These are phyloP conservation scores for Tranzscheliella williamsii DNA, from an alignment of 1,284 basidiomycete species.

Conservation along the genomic window DNA sequence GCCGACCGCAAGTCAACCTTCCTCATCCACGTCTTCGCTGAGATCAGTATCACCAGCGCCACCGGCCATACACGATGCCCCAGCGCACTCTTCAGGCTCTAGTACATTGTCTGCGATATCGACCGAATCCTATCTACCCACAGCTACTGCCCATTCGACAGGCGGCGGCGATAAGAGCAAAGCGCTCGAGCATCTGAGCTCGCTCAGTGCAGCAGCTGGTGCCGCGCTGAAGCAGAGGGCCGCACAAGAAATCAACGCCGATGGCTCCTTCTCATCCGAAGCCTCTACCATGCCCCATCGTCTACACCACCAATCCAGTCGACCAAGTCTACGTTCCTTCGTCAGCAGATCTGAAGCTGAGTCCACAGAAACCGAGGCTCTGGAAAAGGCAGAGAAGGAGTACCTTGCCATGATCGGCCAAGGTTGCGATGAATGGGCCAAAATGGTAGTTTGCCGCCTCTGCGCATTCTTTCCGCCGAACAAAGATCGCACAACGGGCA, in stretches of 20 bases:
- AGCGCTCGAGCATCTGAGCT: conserved; percentile 41
- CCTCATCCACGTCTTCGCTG: background rate
- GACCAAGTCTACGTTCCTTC: conserved; percentile 27
- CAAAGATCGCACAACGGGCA: conserved; percentile 3
- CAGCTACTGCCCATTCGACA: no score
- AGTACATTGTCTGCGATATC: background rate
- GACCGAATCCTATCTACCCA: background rate
- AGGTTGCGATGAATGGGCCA: conserved; percentile 43
- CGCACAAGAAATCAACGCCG: background rate
- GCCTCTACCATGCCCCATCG: no score
- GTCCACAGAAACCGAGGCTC: conserved; percentile 38
- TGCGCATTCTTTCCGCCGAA: no score
- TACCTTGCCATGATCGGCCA: conserved; percentile 28
- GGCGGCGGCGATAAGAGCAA: conserved; percentile 32
- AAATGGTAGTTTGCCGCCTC: conserved; percentile 39
- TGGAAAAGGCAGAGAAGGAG: conserved; percentile 38
- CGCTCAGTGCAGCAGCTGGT: conserved; percentile 43
- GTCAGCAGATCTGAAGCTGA: conserved; percentile 32
- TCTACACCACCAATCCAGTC: conserved; percentile 18
- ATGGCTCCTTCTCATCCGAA: background rate
- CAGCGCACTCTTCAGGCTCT: background rate
- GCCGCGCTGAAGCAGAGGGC: conserved; percentile 27
- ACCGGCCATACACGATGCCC: background rate
- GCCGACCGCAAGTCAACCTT: background rate
- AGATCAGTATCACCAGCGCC: background rate